Conservation (phyloP, 768 basidiomycete genomes). For the Leccinum disarticulatum region DNA sequence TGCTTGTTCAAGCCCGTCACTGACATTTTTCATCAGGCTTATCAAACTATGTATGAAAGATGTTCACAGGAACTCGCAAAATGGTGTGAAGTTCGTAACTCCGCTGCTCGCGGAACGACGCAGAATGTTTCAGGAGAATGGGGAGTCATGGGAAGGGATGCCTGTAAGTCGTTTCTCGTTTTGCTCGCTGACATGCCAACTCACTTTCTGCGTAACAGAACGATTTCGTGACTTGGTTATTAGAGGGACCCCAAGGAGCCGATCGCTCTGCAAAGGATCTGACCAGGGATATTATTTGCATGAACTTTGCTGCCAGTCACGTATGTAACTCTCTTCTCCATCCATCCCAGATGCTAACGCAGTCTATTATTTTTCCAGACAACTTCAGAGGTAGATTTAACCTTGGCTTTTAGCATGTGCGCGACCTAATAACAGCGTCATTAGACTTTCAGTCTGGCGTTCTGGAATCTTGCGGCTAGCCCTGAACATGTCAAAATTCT, state of each 20-base stretch:
- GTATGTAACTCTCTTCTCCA: constrained; percentile 4
- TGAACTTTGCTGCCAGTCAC: constrained; percentile 28
- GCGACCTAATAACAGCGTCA: not conserved
- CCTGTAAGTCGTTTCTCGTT: constrained; percentile 6
- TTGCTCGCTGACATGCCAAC: not conserved
- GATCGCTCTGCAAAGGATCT: constrained; percentile 23
- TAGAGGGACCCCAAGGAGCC: constrained; percentile 23
- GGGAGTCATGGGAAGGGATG: not conserved
- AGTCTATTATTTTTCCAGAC: not conserved
- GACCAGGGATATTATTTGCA: constrained; percentile 11
- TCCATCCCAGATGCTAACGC: not conserved
- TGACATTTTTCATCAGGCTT: constrained; percentile 1
- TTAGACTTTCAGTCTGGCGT: not conserved
- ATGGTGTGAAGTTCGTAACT: constrained; percentile 18
- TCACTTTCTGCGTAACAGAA: constrained; percentile 18
- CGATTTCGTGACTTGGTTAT: constrained; percentile 36
- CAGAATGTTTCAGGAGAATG: not conserved
- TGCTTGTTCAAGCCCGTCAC: not conserved
- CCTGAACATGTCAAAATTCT: not conserved
- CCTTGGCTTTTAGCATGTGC: not conserved
- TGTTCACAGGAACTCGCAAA: constrained; percentile 7
- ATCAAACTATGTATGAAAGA: not conserved
- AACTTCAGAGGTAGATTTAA: not conserved
- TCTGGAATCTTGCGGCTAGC: not conserved
- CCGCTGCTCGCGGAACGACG: constrained; percentile 25